Conservation (phyloP, 768 basidiomycete species). For the Daedaleopsis nitida region DNA sequence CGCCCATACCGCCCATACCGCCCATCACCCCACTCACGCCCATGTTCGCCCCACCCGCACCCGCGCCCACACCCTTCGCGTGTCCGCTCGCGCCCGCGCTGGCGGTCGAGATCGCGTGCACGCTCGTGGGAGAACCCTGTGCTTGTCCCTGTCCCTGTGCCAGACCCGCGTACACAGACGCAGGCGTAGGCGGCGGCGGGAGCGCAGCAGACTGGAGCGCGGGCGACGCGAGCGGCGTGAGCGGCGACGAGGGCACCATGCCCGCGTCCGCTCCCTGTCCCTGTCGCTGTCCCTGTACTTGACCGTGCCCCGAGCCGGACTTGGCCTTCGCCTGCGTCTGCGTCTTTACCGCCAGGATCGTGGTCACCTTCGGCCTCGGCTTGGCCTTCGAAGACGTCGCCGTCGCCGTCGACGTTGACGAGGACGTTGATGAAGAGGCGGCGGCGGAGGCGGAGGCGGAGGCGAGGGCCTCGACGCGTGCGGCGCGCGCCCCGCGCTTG, state of each 20-base stretch:
- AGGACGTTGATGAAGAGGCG: not conserved
- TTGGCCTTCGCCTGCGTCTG: not conserved
- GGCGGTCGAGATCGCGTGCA: too few relatives aligned
- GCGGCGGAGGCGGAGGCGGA: slow-evolving; percentile 3
- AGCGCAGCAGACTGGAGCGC: too few relatives aligned
- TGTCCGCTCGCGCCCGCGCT: too few relatives aligned
- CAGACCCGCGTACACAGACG: too few relatives aligned
- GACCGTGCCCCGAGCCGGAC: not conserved
- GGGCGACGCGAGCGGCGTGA: slow-evolving; percentile 2
- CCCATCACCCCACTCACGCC: too few relatives aligned
- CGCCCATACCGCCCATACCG: too few relatives aligned
- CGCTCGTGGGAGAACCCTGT: too few relatives aligned
- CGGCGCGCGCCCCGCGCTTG: slow-evolving; percentile 32
- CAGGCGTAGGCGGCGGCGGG: too few relatives aligned
- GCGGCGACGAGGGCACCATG: slow-evolving; percentile 1
- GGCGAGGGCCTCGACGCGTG: slow-evolving; percentile 21
- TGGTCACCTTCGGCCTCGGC: not conserved
- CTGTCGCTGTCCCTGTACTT: not conserved
- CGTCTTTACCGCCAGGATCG: not conserved
- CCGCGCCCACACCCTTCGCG: too few relatives aligned
- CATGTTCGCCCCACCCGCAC: too few relatives aligned
- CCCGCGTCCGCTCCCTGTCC: not conserved
- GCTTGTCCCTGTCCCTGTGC: too few relatives aligned
- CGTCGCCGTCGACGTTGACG: not conserved
- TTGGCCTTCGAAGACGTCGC: not conserved